Percentiles rank a stretch among this genome's conserved stretches.
These are phyloP conservation scores for Brettanomyces sp. DNA, from an alignment of 805 yeast species.

Conservation along the genomic window DNA sequence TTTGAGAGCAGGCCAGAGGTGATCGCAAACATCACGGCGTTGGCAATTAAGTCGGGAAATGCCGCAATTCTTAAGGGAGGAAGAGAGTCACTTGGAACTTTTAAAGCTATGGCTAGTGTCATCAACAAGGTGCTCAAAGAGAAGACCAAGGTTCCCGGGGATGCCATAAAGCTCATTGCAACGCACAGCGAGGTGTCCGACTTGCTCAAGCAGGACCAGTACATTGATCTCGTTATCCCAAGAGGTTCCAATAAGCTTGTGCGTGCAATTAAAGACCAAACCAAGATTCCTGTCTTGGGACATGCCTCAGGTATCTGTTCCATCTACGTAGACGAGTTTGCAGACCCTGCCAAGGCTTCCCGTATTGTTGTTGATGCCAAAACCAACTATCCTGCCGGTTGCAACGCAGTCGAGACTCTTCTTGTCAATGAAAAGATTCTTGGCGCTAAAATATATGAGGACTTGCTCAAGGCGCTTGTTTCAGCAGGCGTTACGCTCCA, in stretches of 20 bases:
- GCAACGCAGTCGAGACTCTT: constrained; percentile 90
- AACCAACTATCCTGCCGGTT: constrained; percentile 98
- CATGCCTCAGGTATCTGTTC: constrained; percentile 99
- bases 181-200: constrained; percentile 88
- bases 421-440: constrained; percentile 44
- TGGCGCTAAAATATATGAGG: constrained; percentile 8
- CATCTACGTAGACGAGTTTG: constrained; percentile 68
- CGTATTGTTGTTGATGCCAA: constrained; percentile 77
- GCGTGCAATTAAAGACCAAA: constrained; percentile 70
- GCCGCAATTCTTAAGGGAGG: constrained; percentile 98
- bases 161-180: constrained; percentile 78
- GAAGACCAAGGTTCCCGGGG: constrained; percentile 64
- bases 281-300: constrained; percentile 95
- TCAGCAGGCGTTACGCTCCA: constrained; percentile 69
- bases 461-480: constrained; percentile 30
- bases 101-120: constrained; percentile 68
- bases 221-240: constrained; percentile 92
- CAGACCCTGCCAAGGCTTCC: constrained; percentile 69
- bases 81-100: constrained; percentile 81
- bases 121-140: constrained; percentile 47
- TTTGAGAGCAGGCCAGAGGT: constrained; percentile 98
- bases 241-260: constrained; percentile 96
- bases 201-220: constrained; percentile 73
- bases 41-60: constrained; percentile 93
- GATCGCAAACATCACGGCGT: constrained; percentile 92